Evolutionary conservation across 768 basidiomycete genomes (phyloP).

Genomic region (Termitomyces sp.): DNA sequence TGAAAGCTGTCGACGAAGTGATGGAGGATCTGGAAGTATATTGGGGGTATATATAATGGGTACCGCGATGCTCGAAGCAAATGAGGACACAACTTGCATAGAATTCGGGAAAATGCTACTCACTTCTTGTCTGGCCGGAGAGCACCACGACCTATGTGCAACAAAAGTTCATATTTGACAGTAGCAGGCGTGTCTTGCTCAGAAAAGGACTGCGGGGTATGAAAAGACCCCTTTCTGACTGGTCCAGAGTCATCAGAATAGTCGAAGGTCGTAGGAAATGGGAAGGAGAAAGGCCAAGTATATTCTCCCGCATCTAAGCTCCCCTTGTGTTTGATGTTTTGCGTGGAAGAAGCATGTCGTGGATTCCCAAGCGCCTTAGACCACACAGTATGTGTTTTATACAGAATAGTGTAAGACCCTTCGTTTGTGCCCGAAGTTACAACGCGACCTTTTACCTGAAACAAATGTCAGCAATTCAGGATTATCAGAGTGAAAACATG

Average conservation of each 20-base stretch:
- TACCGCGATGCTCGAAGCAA: constrained; percentile 10
- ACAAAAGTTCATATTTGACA: constrained; percentile 30
- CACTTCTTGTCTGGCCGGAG: constrained; percentile 34
- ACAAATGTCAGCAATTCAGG: background rate
- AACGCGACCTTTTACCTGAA: constrained; percentile 24
- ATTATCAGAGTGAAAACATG: background rate
- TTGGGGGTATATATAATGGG: constrained; percentile 28
- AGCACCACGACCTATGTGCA: constrained; percentile 30
- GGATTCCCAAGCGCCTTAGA: constrained; percentile 26
- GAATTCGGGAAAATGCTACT: constrained; percentile 1
- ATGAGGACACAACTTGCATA: background rate
- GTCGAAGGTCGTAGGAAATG: constrained; percentile 27
- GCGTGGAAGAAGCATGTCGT: constrained; percentile 13
- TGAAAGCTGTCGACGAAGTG: constrained; percentile 26
- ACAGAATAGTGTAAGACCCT: constrained; percentile 23
- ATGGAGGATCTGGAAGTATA: constrained; percentile 23
- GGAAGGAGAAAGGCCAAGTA: constrained; percentile 33
- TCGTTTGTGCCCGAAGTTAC: constrained; percentile 22
- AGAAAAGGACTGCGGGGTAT: constrained; percentile 28
- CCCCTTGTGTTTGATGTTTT: constrained; percentile 10
- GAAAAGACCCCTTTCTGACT: constrained; percentile 3
- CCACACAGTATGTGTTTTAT: constrained; percentile 24
- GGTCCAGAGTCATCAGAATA: constrained; percentile 6
- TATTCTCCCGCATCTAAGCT: constrained; percentile 23
- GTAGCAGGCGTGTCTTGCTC: constrained; percentile 26